A percentile compares a stretch with the other conserved stretches of the same genome.
These are phyloP conservation scores for Pisolithus microcarpus DNA, from an alignment of 768 basidiomycete species.

Conservation along the genomic window DNA sequence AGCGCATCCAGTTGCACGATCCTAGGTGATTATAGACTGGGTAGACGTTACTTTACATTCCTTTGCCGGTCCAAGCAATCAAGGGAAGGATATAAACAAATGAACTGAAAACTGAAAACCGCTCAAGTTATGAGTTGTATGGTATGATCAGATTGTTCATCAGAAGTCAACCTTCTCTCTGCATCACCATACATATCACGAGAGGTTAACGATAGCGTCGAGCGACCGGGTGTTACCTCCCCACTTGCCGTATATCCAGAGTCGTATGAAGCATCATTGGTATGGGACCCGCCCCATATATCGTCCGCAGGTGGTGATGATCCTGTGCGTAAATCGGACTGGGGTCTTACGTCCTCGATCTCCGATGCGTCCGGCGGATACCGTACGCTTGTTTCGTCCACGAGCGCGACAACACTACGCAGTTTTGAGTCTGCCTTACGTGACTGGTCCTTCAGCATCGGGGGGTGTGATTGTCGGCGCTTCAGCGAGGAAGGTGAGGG, in stretches of 20 bases:
- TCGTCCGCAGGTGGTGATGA: conserved; percentile 17
- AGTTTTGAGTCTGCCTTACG: conserved; percentile 63
- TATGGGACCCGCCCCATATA: not conserved
- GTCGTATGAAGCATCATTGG: not conserved
- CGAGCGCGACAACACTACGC: conserved; percentile 61
- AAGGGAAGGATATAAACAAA: conserved; percentile 3
- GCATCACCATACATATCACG: conserved; percentile 17
- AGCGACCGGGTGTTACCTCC: conserved; percentile 42
- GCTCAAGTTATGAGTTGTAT: conserved; percentile 16
- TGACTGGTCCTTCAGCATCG: conserved; percentile 29
- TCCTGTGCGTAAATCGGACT: conserved; percentile 13
- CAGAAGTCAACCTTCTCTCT: conserved; percentile 13
- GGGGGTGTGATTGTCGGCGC: conserved; percentile 50
- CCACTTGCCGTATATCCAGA: conserved; percentile 18
- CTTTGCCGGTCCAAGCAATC: conserved; percentile 5
- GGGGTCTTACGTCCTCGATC: conserved; percentile 5
- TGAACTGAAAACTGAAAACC: conserved; percentile 7
- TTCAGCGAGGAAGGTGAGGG: conserved; percentile 39
- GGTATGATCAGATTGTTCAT: conserved; percentile 23
- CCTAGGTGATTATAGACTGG: not conserved
- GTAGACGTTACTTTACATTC: not conserved
- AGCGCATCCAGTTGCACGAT: not conserved
- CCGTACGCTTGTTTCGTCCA: conserved; percentile 51
- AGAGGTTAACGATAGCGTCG: conserved; percentile 24
- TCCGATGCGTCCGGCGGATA: not conserved